Base-by-base conservation (phyloP, 2,329 filamentous ascomycete genomes). In the Fusarium compactum region DNA sequence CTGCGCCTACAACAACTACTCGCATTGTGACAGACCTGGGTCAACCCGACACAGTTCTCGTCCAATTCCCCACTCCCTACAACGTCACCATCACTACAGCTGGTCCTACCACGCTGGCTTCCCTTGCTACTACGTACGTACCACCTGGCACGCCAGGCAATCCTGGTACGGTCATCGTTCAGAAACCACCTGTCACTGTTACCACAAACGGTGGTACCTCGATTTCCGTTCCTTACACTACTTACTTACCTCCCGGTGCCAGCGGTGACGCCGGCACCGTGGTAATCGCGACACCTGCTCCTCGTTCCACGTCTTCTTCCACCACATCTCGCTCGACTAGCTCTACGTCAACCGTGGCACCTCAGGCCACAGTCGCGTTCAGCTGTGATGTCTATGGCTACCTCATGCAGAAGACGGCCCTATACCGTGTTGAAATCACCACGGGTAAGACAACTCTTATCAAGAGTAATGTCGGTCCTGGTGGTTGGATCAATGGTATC, bases 401-500 rank as follows among this genome's bases (percentile, higher is more conserved):
- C 4, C 65, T 72, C 27, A 70, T 72, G 16, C 65, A 72, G 24
- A 67, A 70, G 51, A 67, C 66, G 1, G 47, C 65, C 2, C 41
- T 72, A 5, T 72, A 64, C 55, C 62, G 69, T 18, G 69, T 72
- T 14, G 69, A 72, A 12, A 63, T 72, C 20, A 50, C 58, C 5
- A 53, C 51, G 9, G 69, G 69, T 14, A 69, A 63, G 48, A 70
- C 65, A 4, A 72, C 69, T 4, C 65, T 64, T 12, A 70, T 72
- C 52, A 60, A 54, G 22, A 40, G 44, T 9, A 52, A 45, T 22
- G 55, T 72, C 20, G 71, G 72, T 3, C 71, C 62, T 11, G 71
- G 71, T 29, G 72, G 72, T 3, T 67, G 48, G 61, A 71, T 74
- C 32, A 74, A 74, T 20, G 71, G 60, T 43, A 58, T 65, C 16